Evolutionary conservation across 495 filamentous ascomycete genomes (phyloP), one percentile per base, ranked within the genome.

Genomic region (Aspergillus campestris): DNA sequence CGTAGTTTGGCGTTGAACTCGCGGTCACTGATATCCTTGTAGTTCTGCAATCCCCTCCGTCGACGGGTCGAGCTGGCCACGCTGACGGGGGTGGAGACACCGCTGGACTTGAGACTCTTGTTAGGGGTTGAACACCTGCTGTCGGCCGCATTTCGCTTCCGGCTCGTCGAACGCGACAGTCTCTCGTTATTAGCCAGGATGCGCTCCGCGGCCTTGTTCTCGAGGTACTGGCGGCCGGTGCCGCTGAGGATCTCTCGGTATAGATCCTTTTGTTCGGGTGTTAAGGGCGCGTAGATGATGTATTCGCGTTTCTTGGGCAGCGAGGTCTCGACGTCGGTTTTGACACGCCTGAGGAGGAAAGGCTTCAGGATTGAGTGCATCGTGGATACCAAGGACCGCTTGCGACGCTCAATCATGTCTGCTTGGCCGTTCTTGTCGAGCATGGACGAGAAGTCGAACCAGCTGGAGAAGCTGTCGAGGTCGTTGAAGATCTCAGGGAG

Each of bases 261-360:
- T 6, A 97, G 69, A 43, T 95, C 92, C 29, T 88, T 84, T 55
- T 98, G 92, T 45, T 85, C 84, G 11, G 81, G 70, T 0, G 88
- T 94, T 51, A 98, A 75, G 0, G 90, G 92, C 5, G 92, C 90
- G 48, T 86, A 97, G 6, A 98, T 66, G 13, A 98, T 83, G 58
- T 98, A 98, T 61, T 98, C 92, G 31, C 92, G 80, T 69, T 98
- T 98, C 64, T 88, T 89, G 0, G 92, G 92, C n/a, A 98, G 66
- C 39, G 83, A 75, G 13, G 79, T 82, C 57, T 94, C 89, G 2
- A 98, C 92, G 61, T 98, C 92, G 1, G 87, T 82, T 65, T 98
- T 98, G 44, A 97, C 77, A 27, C 92, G 75, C 7, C 92, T 78
- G 7, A 98, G 70, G 0, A 98, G 74, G 52, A 98, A 85, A 0